Evolutionary conservation across 2,329 filamentous ascomycete species (phyloP), one percentile per base, ranked within the genome.

Genomic region (Verticillium dahliae): DNA sequence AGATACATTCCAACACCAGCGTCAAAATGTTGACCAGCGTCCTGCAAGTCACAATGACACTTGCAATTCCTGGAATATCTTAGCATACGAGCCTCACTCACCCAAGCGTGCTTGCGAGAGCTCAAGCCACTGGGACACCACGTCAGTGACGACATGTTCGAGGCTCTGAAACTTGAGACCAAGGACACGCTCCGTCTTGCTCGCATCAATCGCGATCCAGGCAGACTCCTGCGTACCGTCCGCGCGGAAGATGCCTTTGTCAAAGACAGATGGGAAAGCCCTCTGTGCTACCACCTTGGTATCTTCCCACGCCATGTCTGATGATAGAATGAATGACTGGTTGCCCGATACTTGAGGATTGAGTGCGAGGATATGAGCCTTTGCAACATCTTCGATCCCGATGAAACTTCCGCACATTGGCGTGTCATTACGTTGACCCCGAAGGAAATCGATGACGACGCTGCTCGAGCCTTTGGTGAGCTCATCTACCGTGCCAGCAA

Each of bases 321-420:
- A 34, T 7, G 56, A 57, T 3, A 60, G 56, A 34, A 59, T 38
- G 50, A 62, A 41, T 6, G 45, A 45, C 15, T 41, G 37, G 38
- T 58, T 58, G 6, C 57, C 38, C 14, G 18, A 15, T 10, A 41
- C 7, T 3, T 27, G n/a, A 33, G 27, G 13, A 6, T 33, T 18
- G 4, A 58, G 18, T 37, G 15, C 57, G 18, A 41, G 27, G 31
- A 58, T 10, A 14, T 58, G 57, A 2, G 57, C 37, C 22, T 45
- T n/a, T 6, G 57, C 68, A 62, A 76, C 73, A 57, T 78, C 74
- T 38, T 75, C 68, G 13, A 75, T 65, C 57, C 75, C 70, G n/a
- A 76, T 72, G 22, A 67, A 69, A 13, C 64, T 65, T 10, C 72
- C 72, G 7, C 67, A 63, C 11, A 70, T 65, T 4, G 61, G 60